Percentiles rank a stretch among this genome's conserved stretches.
These are phyloP conservation scores for Diaporthe caulivora DNA, from an alignment of 2,329 filamentous ascomycete genomes.

Conservation along the genomic window DNA sequence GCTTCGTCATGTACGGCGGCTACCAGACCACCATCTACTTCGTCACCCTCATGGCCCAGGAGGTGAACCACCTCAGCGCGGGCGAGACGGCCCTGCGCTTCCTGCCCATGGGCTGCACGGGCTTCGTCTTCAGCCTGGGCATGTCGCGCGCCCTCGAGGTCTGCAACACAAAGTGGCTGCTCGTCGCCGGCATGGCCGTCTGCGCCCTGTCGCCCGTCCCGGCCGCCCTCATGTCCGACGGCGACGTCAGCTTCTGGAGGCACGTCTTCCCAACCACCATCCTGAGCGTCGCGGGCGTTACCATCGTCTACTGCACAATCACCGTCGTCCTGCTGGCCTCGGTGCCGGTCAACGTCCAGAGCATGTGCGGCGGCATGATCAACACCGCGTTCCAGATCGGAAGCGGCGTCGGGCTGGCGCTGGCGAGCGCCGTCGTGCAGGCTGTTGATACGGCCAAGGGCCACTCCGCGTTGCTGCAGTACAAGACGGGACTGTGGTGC, in stretches of 20 bases:
- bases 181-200: slow-evolving; percentile 50
- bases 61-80: slow-evolving; percentile 53
- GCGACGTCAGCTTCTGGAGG: slow-evolving; percentile 48
- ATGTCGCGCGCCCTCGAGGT: slow-evolving; percentile 52
- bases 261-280: slow-evolving; percentile 54
- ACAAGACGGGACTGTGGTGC: slow-evolving; percentile 56
- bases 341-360: slow-evolving; percentile 56
- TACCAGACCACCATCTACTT: slow-evolving; percentile 58
- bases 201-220: slow-evolving; percentile 54
- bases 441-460: slow-evolving; percentile 53
- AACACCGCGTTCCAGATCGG: slow-evolving; percentile 59
- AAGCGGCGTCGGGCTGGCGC: slow-evolving; percentile 54
- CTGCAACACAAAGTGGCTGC: slow-evolving; percentile 52
- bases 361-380: slow-evolving; percentile 45
- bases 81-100: slow-evolving; percentile 55
- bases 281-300: slow-evolving; percentile 54
- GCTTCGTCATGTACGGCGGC: slow-evolving; percentile 57
- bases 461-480: slow-evolving; percentile 49
- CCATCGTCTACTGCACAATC: slow-evolving; percentile 55
- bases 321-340: slow-evolving; percentile 55
- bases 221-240: slow-evolving; percentile 43
- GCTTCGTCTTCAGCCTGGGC: slow-evolving; percentile 52
- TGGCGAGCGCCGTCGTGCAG: slow-evolving; percentile 49
- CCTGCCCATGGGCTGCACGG: slow-evolving; percentile 55
- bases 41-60: slow-evolving; percentile 55